Conservation (phyloP, 2,329 filamentous ascomycete genomes). For the Trichoderma asperellum region DNA sequence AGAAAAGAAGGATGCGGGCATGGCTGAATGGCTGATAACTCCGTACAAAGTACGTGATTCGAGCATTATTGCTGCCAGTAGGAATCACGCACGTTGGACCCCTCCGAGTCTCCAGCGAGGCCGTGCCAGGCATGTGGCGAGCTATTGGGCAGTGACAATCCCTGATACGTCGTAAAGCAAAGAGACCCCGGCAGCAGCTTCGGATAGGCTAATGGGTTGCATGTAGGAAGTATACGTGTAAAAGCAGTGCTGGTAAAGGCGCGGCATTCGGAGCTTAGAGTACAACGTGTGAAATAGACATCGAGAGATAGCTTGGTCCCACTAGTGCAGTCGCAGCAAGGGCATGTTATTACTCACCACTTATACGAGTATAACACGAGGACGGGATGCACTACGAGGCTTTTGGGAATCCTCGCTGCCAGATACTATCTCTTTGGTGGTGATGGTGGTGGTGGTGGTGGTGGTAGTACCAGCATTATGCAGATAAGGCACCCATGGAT, state of each 20-base stretch:
- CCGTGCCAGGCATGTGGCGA: conserved; percentile 17
- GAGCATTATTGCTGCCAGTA: conserved; percentile 20
- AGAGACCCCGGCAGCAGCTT: background rate
- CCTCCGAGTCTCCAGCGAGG: conserved; percentile 17
- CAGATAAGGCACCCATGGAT: background rate
- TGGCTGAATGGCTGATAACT: background rate
- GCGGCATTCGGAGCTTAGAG: background rate
- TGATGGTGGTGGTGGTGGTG: no score
- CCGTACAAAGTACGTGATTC: background rate
- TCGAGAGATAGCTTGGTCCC: background rate
- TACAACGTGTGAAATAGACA: background rate
- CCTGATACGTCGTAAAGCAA: conserved; percentile 17
- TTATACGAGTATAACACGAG: background rate
- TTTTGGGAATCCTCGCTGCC: background rate
- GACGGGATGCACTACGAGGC: background rate
- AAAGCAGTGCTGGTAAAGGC: background rate
- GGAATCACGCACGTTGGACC: conserved; percentile 5
- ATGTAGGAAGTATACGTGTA: background rate
- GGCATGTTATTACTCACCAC: background rate
- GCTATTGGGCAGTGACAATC: conserved; percentile 1
- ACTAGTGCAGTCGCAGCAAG: background rate
- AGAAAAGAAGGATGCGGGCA: background rate
- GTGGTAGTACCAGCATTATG: no score
- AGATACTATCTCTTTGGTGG: background rate
- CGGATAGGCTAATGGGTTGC: background rate